These are phyloP conservation scores for Rhodotorula graminis DNA, from an alignment of 768 basidiomycete species.

Conservation along the genomic window DNA sequence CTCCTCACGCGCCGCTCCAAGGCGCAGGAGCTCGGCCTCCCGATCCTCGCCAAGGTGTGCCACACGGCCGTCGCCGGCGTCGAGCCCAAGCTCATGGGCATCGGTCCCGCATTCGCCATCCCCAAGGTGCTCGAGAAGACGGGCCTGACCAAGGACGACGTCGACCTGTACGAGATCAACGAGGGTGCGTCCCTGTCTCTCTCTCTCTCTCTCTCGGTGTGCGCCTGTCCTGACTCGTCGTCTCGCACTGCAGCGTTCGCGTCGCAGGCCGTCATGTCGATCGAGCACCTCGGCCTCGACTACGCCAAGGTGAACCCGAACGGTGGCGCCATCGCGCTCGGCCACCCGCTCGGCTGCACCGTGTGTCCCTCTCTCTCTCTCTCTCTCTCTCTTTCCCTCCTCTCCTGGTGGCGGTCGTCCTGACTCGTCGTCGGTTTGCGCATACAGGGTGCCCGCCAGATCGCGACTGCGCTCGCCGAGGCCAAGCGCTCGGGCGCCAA, in stretches of 20 bases:
- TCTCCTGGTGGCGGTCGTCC: too few species aligned
- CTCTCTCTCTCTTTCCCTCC: too few species aligned
- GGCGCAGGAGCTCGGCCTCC: slow-evolving; percentile 76
- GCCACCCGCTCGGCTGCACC: slow-evolving; percentile 42
- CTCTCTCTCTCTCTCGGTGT: neutral
- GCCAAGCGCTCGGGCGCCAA: slow-evolving; percentile 70
- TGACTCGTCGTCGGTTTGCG: neutral
- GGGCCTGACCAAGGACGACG: slow-evolving; percentile 63
- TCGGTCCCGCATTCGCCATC: slow-evolving; percentile 80
- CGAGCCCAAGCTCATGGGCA: slow-evolving; percentile 43
- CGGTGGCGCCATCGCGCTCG: slow-evolving; percentile 75
- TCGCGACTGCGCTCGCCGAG: slow-evolving; percentile 72
- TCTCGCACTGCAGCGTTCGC: slow-evolving; percentile 59
- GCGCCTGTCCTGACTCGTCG: neutral
- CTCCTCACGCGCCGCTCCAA: slow-evolving; percentile 72
- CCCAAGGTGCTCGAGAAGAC: slow-evolving; percentile 63
- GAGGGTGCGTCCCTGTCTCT: slow-evolving; percentile 33
- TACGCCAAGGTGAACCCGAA: slow-evolving; percentile 76
- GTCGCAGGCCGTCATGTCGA: slow-evolving; percentile 61
- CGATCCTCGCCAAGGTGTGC: slow-evolving; percentile 80
- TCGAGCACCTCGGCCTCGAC: slow-evolving; percentile 57
- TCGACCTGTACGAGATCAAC: slow-evolving; percentile 65
- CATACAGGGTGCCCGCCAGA: slow-evolving; percentile 66
- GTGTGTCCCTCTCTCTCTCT: slow-evolving; percentile 39
- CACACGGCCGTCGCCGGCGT: slow-evolving; percentile 68